Percentiles rank a stretch among this genome's conserved stretches.
These are phyloP conservation scores for Amoeboaphelidium protococcarum DNA, from an alignment of 371 early-diverging fungal species.

Conservation along the genomic window DNA sequence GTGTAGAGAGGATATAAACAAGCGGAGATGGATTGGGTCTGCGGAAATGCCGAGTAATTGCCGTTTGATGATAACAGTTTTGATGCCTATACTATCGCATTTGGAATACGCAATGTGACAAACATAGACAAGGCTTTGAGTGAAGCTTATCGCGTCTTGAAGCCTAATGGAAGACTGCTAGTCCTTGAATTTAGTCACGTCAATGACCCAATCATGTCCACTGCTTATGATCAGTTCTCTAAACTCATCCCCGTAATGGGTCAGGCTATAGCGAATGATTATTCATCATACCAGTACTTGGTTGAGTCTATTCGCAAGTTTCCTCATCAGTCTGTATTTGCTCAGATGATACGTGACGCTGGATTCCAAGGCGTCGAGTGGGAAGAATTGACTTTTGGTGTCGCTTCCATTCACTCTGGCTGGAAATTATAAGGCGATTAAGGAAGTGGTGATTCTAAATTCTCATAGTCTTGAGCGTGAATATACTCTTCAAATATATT, in stretches of 20 bases:
- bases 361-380: constrained; percentile 78
- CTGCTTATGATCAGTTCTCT: neutral
- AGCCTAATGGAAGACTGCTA: constrained; percentile 83
- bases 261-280: constrained; percentile 60
- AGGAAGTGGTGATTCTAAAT: too few relatives aligned
- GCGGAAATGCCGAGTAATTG: constrained; percentile 76
- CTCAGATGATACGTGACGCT: constrained; percentile 56
- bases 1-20: constrained; percentile 7
- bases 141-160: constrained; percentile 78
- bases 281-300: constrained; percentile 82
- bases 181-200: constrained; percentile 76
- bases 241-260: constrained; percentile 76
- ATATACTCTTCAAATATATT: too few relatives aligned
- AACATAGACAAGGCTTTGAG: constrained; percentile 58
- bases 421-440: too few relatives aligned
- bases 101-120: constrained; percentile 89
- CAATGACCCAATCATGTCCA: constrained; percentile 50
- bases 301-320: constrained; percentile 91
- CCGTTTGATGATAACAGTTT: constrained; percentile 42
- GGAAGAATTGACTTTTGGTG: constrained; percentile 84
- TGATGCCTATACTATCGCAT: constrained; percentile 83
- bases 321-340: constrained; percentile 70
- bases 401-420: constrained; percentile 80
- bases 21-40: constrained; percentile 28
- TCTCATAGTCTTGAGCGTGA: too few relatives aligned